phyloP scores from a whole-genome alignment of 257 asterid genomes.

The Verbena officinalis region DNA sequence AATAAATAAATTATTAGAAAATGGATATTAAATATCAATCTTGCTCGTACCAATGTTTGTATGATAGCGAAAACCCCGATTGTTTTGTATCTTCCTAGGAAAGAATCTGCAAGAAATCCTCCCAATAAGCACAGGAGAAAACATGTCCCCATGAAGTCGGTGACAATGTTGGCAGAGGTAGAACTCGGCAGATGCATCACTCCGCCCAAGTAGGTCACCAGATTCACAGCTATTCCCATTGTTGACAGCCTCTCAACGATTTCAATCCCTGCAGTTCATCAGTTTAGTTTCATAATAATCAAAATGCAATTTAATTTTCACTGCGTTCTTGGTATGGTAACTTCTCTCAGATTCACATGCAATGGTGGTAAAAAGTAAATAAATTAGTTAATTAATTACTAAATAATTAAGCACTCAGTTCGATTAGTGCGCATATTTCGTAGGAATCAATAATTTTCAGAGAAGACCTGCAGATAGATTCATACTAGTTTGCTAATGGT shows the following conservation, averaged over 20 bases:
- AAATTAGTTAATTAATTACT: background rate
- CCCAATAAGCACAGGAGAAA: constrained; percentile 84
- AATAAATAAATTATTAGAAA: too few species aligned
- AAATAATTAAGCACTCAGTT: too few species aligned
- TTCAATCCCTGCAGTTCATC: constrained; percentile 57
- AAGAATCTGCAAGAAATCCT: constrained; percentile 91
- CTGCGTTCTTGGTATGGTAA: background rate
- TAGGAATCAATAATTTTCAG: background rate
- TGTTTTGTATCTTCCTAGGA: constrained; percentile 82
- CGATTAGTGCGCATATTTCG: background rate
- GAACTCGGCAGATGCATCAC: constrained; percentile 76
- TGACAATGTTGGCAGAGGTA: constrained; percentile 74
- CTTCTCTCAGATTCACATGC: background rate
- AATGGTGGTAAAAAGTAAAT: background rate
- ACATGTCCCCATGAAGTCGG: constrained; percentile 91
- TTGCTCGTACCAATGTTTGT: constrained; percentile 52
- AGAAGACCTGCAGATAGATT: background rate
- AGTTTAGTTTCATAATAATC: background rate
- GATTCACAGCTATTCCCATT: constrained; percentile 81
- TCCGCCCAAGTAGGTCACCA: constrained; percentile 71
- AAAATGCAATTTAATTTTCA: background rate
- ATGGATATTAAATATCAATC: too few species aligned
- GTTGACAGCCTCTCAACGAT: constrained; percentile 74
- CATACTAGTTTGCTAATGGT: background rate
- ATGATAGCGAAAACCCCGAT: constrained; percentile 62